These are phyloP conservation scores for Kurtzmaniella cleridarum DNA, from an alignment of 805 yeast species.

Conservation along the genomic window DNA sequence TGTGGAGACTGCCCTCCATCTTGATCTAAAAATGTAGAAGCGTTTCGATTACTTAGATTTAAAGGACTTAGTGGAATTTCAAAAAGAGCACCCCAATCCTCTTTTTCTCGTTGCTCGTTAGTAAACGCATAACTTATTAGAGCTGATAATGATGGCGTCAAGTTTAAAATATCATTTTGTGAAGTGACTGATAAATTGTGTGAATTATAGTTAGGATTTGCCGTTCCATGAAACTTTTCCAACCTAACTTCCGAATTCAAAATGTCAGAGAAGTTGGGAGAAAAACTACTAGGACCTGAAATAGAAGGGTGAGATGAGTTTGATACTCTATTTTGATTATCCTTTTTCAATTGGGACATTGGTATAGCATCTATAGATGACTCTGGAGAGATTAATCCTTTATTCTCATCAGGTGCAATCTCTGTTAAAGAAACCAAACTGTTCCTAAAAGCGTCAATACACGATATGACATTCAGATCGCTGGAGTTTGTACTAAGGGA, in stretches of 20 bases:
- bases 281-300: conserved; percentile 6
- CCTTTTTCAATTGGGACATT: not conserved
- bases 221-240: not conserved
- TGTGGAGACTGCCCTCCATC: not conserved
- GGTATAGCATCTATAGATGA: not conserved
- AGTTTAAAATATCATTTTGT: conserved; percentile 14
- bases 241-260: not conserved
- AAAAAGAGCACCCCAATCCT: conserved; percentile 10
- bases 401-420: conserved; percentile 28
- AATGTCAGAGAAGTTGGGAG: conserved; percentile 11
- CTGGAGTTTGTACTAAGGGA: conserved; percentile 15
- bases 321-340: too few relatives aligned
- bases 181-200: not conserved
- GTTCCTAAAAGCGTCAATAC: conserved; percentile 1
- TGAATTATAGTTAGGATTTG: not conserved
- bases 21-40: not conserved
- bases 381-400: conserved; percentile 9
- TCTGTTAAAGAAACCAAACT: conserved; percentile 30
- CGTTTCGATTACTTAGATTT: conserved; percentile 5
- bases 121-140: conserved; percentile 30
- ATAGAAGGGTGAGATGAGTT: conserved; percentile 2
- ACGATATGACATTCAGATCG: conserved; percentile 9
- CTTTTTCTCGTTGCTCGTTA: conserved; percentile 15
- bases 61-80: conserved; percentile 27
- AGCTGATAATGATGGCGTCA: conserved; percentile 36